phyloP scores from a whole-genome alignment of 1,284 basidiomycete genomes.

The Boletellus sp. region DNA sequence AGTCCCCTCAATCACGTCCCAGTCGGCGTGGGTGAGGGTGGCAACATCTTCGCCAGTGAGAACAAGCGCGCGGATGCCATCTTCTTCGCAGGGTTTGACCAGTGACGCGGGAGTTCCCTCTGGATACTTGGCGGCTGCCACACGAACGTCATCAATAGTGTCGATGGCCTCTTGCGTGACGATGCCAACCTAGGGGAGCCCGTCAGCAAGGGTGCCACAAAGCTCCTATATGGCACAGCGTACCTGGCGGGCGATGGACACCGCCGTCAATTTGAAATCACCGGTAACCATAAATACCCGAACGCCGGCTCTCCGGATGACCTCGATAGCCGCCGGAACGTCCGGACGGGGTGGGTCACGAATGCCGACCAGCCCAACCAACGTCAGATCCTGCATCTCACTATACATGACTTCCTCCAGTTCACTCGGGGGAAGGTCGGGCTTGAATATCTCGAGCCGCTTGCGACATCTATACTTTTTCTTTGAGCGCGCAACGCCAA shows the following conservation, averaged over 20 bases:
- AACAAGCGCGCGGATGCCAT: slow-evolving; percentile 35
- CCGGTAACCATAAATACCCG: slow-evolving; percentile 57
- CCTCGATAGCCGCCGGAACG: slow-evolving; percentile 44
- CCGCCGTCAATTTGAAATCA: slow-evolving; percentile 45
- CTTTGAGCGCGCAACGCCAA: background rate
- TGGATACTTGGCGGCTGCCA: slow-evolving; percentile 17
- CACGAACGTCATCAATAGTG: slow-evolving; percentile 36
- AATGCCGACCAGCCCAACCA: slow-evolving; percentile 58
- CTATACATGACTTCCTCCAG: slow-evolving; percentile 37
- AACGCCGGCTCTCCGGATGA: slow-evolving; percentile 46
- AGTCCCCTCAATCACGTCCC: slow-evolving; percentile 46
- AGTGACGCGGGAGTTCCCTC: slow-evolving; percentile 10
- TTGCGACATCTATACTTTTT: slow-evolving; percentile 24
- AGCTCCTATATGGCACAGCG: background rate
- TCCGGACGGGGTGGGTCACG: slow-evolving; percentile 58
- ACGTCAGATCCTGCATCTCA: slow-evolving; percentile 43
- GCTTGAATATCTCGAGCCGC: slow-evolving; percentile 30
- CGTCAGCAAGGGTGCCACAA: background rate
- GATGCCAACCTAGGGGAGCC: slow-evolving; percentile 49
- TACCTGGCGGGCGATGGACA: slow-evolving; percentile 43
- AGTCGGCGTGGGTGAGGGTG: slow-evolving; percentile 42
- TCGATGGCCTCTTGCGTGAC: slow-evolving; percentile 47
- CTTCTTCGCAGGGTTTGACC: slow-evolving; percentile 32
- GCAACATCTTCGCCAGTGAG: slow-evolving; percentile 46
- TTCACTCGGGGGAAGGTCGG: slow-evolving; percentile 34